These are phyloP conservation scores for Ceratobasidium sp. DNA, from an alignment of 1,284 basidiomycete species.

Conservation along the genomic window DNA sequence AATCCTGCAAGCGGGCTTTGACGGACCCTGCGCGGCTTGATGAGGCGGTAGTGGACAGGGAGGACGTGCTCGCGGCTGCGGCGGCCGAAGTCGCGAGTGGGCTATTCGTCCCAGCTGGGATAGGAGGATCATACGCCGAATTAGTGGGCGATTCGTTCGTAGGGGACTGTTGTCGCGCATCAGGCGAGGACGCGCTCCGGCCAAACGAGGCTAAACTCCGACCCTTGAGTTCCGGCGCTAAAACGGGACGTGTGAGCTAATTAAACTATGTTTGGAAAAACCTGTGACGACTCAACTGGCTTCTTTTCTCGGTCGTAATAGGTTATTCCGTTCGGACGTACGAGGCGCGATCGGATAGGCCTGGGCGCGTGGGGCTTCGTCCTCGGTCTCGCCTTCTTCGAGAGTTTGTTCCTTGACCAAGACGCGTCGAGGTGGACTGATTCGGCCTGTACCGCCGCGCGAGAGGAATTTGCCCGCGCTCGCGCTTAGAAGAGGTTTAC, in stretches of 20 bases:
- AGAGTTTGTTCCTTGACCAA: constrained; percentile 21
- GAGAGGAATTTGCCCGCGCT: constrained; percentile 34
- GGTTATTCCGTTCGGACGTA: constrained; percentile 28
- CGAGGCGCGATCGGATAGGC: constrained; percentile 25
- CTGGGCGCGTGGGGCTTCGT: constrained; percentile 5
- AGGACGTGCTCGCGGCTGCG: constrained; percentile 29
- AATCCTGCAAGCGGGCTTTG: constrained; percentile 34
- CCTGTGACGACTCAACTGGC: constrained; percentile 15
- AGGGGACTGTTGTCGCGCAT: constrained; percentile 12
- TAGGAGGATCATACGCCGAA: constrained; percentile 2
- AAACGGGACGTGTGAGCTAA: background rate
- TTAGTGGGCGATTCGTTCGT: constrained; percentile 7
- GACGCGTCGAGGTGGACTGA: constrained; percentile 24
- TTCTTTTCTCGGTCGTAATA: constrained; percentile 19
- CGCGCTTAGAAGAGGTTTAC: constrained; percentile 32
- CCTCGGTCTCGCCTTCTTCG: constrained; percentile 34
- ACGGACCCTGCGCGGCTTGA: constrained; percentile 24
- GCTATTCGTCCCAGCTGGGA: background rate
- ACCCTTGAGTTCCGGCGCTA: constrained; percentile 32
- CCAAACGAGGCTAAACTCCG: constrained; percentile 19
- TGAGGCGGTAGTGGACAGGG: constrained; percentile 25
- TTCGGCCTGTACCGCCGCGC: constrained; percentile 15
- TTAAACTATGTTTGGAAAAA: background rate
- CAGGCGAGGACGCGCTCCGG: constrained; percentile 21
- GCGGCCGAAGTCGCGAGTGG: constrained; percentile 19